These are phyloP conservation scores for Mortierella claussenii DNA, from an alignment of 192 early-diverging fungal genomes.

Conservation along the genomic window DNA sequence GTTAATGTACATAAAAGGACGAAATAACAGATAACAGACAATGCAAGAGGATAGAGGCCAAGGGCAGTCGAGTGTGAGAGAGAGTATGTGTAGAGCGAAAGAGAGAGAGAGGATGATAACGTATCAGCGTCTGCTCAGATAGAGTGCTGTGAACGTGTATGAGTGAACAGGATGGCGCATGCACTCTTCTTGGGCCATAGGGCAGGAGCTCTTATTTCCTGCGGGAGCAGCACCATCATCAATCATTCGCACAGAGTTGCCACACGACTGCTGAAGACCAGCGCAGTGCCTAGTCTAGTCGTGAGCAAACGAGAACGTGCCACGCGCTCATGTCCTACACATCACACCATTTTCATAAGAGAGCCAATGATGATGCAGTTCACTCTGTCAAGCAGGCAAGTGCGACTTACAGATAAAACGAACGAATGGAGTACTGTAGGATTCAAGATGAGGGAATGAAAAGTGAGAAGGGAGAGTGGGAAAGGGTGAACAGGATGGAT, in stretches of 20 bases:
- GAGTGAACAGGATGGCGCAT: not conserved
- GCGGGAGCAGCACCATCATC: no score
- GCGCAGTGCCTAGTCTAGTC: no score
- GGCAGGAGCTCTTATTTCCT: not conserved
- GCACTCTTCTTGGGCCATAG: no score
- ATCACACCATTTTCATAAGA: not conserved
- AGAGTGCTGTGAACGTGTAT: no score
- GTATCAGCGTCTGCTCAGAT: not conserved
- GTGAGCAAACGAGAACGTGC: not conserved
- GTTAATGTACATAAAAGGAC: not conserved
- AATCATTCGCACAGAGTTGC: not conserved
- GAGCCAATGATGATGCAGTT: not conserved
- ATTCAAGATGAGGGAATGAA: not conserved
- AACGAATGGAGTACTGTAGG: not conserved
- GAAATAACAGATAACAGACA: not conserved
- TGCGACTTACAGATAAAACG: not conserved
- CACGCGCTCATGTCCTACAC: not conserved
- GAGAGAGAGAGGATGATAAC: conserved; percentile 5
- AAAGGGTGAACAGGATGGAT: no score
- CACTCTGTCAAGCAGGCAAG: no score
- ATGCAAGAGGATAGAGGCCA: not conserved
- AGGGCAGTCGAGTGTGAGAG: not conserved
- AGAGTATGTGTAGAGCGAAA: conserved; percentile 14
- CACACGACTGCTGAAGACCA: no score
- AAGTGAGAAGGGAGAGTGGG: not conserved